Evolutionary conservation across 2,329 filamentous ascomycete species (phyloP).

Genomic region (Epichloe hybrida): DNA sequence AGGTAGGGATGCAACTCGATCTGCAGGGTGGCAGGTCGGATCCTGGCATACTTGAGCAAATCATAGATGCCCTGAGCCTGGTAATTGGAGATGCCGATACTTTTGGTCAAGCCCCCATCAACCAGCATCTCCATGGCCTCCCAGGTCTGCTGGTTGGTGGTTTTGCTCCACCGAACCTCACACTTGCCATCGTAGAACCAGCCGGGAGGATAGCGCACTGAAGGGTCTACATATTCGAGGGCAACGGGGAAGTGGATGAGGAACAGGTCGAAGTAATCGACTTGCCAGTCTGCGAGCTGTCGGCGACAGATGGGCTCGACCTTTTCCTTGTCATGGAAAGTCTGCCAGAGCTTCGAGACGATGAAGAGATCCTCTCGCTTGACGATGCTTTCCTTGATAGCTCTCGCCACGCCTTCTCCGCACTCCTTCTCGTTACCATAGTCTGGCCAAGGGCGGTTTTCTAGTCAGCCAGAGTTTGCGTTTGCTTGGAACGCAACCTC

Average conservation of each 20-base stretch:
- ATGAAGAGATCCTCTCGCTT: constrained; percentile 84
- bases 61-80: constrained; percentile 66
- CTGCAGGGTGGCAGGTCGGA: constrained; percentile 66
- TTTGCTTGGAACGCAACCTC: not conserved
- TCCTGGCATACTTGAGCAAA: constrained; percentile 61
- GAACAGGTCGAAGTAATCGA: constrained; percentile 87
- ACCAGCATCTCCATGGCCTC: constrained; percentile 65
- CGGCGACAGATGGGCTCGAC: constrained; percentile 64
- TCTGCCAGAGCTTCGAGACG: constrained; percentile 87
- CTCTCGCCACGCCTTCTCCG: constrained; percentile 62
- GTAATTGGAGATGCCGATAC: constrained; percentile 78
- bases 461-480: not conserved
- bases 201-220: constrained; percentile 68
- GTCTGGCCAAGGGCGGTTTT: constrained; percentile 26
- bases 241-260: constrained; percentile 79
- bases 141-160: constrained; percentile 72
- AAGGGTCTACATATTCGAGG: constrained; percentile 72
- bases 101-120: constrained; percentile 51
- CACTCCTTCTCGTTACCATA: constrained; percentile 74
- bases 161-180: constrained; percentile 50
- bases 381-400: constrained; percentile 68
- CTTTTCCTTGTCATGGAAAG: constrained; percentile 69
- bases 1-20: constrained; percentile 88
- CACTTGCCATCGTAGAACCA: constrained; percentile 55
- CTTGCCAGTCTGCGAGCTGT: constrained; percentile 68